Base-by-base conservation (phyloP, 1,284 basidiomycete genomes). In the Ceratorhiza oryzae-sativae region DNA sequence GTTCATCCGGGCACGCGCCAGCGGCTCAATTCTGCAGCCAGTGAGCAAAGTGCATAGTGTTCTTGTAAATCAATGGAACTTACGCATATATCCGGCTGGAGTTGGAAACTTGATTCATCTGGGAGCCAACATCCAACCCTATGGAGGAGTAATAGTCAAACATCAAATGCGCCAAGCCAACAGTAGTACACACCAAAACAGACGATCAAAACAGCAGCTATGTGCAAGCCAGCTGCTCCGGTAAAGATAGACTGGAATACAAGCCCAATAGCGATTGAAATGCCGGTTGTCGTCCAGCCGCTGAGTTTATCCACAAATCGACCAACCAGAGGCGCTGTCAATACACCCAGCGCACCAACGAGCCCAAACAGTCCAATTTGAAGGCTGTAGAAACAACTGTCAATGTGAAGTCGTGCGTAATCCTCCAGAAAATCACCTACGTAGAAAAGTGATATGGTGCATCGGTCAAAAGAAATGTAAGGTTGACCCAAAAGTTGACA, bases 321-420 rank as follows among this genome's bases (percentile, higher is more conserved):
- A 0, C 91, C 91, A 23, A 86, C 83, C 10, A 90, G 75, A 0
- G 90, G 90, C 0, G 86, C 86, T 51, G 85, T 79, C 4, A 86
- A 79, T 4, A 90, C 89, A n/a, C 89, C 89, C 13, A 87, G 80
- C 78, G 90, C 86, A 5, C 91, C 91, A 12, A 91, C 81, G 2
- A 92, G 79, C 2, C 89, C 90, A 77, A 92, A 91, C 10, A 92
- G 81, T 1, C 90, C 91, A 71, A 91, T 91, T 25, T 84, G 82
- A 42, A 91, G 80, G 39, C 34, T 55, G 36, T 56, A 34, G 36
- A 23, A 2, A 27, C 34, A 45, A 36, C 3, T 48, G 15, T 25
- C 15, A 23, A 41, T 27, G 6, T 65, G 27, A 67, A 20, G 49
- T 45, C 49, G 63, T 39, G 27, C 42, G 23, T 20, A 32, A 6